These are phyloP conservation scores for Trichoderma sp. DNA, from an alignment of 2,329 filamentous ascomycete species.

Conservation along the genomic window DNA sequence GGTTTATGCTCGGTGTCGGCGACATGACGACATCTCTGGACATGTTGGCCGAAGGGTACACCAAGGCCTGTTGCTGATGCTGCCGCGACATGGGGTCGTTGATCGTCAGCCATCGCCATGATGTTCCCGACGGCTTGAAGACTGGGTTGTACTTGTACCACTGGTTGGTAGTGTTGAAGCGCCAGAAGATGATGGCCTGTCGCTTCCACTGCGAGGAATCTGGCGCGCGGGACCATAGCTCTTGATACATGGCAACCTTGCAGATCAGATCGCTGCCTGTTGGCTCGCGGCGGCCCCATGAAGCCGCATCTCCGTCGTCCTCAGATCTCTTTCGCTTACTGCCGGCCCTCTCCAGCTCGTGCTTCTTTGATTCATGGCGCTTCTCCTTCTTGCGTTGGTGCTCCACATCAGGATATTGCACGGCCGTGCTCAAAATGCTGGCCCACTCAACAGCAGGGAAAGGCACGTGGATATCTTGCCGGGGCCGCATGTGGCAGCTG, in stretches of 20 bases:
- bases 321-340: constrained; percentile 48
- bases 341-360: constrained; percentile 41
- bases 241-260: constrained; percentile 69
- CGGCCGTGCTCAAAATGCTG: constrained; percentile 60
- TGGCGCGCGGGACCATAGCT: constrained; percentile 61
- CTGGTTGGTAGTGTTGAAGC: constrained; percentile 59
- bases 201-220: constrained; percentile 56
- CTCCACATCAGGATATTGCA: constrained; percentile 54
- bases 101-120: constrained; percentile 65
- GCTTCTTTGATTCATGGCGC: constrained; percentile 43
- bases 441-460: constrained; percentile 64
- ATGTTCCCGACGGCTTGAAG: constrained; percentile 58
- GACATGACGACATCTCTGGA: constrained; percentile 56
- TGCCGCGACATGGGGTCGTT: constrained; percentile 63
- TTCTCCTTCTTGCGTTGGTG: constrained; percentile 46
- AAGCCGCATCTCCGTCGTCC: constrained; percentile 47
- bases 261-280: constrained; percentile 61
- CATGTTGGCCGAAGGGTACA: constrained; percentile 43
- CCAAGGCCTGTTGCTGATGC: constrained; percentile 55
- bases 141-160: constrained; percentile 55
- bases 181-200: constrained; percentile 66
- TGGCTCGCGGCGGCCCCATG: constrained; percentile 46
- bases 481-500: constrained; percentile 54
- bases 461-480: constrained; percentile 58
- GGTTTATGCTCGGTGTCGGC: constrained; percentile 53